Evolutionary conservation across 805 yeast genomes (phyloP), one percentile per base, ranked within the genome.

Genomic region (Brettanomyces naardenensis): DNA sequence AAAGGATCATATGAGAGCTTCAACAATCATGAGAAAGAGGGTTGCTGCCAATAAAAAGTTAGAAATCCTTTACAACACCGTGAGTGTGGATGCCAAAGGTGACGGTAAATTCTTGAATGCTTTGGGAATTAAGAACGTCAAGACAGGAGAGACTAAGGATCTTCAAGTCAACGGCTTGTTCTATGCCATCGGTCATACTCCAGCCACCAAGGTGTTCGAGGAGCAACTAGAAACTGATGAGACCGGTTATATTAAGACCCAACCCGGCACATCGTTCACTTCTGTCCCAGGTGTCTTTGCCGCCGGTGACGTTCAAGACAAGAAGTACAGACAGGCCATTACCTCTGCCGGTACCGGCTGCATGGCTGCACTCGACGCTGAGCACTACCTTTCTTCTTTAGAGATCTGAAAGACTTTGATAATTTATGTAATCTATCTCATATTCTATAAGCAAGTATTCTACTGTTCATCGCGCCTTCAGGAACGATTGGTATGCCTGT

Each of bases 341-440:
- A 92, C 98, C 30, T 88, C 97, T 61, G 98, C 98, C n/a, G 98
- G 98, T 58, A 75, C 95, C 46, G 98, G 98, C 46, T 92, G 98
- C 73, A 90, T 89, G 97, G 98, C 98, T 54, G 98, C 95, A 43
- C 74, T 92, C 44, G 97, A 92, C 55, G 86, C 90, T 56, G 97
- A 89, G 68, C 81, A 77, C 61, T 83, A 72, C 62, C 60, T 89
- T 44, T 66, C 90, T 33, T 39, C 58, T 31, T 46, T 48, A 37
- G 94, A 84, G 22, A 30, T 20, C 17, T 30, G 19, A 15, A 15
- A 15, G 11, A 11, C 13, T 14, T 27, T 18, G 15, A 11, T 11
- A 27, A 10, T 23, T 23, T 23, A 23, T 10, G 9, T 23, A 13
- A 23, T 10, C 27, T 13, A 23, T 23, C 13, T 23, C 9, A 13